phyloP scores from a whole-genome alignment of 352 stramenopile genomes.

The Hyaloperonospora brassicae region DNA sequence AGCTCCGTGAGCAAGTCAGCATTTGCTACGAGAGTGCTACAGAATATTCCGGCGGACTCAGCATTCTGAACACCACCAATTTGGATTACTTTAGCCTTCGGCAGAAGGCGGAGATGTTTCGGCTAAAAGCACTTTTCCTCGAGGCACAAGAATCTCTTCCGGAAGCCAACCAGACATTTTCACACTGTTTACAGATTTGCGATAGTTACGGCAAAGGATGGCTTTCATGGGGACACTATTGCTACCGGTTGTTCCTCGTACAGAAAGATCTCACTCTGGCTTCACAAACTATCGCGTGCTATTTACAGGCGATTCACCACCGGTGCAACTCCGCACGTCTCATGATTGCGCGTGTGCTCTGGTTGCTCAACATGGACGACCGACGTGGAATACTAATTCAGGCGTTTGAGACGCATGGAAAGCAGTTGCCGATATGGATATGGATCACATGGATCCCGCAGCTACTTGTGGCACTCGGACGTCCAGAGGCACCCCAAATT shows the following conservation, averaged over 20 bases:
- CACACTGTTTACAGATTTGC: constrained; percentile 87
- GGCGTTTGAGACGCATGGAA: constrained; percentile 90
- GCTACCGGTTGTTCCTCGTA: constrained; percentile 76
- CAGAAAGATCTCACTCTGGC: constrained; percentile 68
- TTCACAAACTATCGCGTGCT: constrained; percentile 89
- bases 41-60: constrained; percentile 82
- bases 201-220: constrained; percentile 91
- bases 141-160: constrained; percentile 64
- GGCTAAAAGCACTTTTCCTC: constrained; percentile 87
- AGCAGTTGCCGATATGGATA: constrained; percentile 94
- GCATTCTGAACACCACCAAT: constrained; percentile 91
- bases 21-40: constrained; percentile 87
- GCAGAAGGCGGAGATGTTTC: constrained; percentile 90
- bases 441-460: constrained; percentile 99
- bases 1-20: constrained; percentile 89
- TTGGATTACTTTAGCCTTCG: constrained; percentile 88
- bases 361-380: constrained; percentile 87
- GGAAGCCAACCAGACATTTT: constrained; percentile 89
- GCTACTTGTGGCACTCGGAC: constrained; percentile 91
- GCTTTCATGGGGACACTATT: constrained; percentile 92
- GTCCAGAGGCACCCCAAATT: constrained; percentile 87
- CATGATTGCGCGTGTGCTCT: constrained; percentile 88
- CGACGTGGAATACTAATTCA: constrained; percentile 61
- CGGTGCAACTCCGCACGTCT: constrained; percentile 81
- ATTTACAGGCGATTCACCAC: constrained; percentile 90